Evolutionary conservation across 1,284 basidiomycete species (phyloP).

Genomic region (Malassezia psittaci): DNA sequence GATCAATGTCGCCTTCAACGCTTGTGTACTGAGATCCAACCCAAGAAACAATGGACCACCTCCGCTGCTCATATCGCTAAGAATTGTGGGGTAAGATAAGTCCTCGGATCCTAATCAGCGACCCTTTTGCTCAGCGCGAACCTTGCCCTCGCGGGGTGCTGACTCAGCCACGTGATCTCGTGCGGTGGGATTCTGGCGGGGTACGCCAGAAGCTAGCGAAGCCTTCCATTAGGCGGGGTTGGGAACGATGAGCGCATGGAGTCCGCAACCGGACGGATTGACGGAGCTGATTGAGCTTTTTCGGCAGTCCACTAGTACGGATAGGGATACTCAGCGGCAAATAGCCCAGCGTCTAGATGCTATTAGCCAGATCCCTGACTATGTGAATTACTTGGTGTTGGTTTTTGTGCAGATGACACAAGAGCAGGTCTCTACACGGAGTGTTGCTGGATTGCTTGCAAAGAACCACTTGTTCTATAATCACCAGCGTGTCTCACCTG

Average conservation of each 20-base stretch:
- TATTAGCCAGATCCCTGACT: slow-evolving; percentile 50
- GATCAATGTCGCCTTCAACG: slow-evolving; percentile 62
- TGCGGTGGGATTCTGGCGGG: not conserved
- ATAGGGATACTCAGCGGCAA: slow-evolving; percentile 32
- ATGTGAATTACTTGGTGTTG: slow-evolving; percentile 90
- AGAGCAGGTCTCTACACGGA: slow-evolving; percentile 81
- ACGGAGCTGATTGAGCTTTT: slow-evolving; percentile 39
- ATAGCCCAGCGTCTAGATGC: slow-evolving; percentile 40
- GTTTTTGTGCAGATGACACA: slow-evolving; percentile 68
- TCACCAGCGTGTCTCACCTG: slow-evolving; percentile 31
- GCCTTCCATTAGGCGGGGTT: not conserved
- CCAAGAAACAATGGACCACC: slow-evolving; percentile 62
- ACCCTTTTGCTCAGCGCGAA: not conserved
- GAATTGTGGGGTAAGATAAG: not conserved
- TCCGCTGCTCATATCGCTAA: not conserved
- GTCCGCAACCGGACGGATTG: slow-evolving; percentile 35
- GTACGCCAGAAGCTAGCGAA: too few relatives aligned
- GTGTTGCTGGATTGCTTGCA: slow-evolving; percentile 88
- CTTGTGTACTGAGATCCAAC: slow-evolving; percentile 76
- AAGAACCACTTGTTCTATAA: slow-evolving; percentile 67
- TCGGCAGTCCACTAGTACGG: slow-evolving; percentile 35
- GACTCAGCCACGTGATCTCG: slow-evolving; percentile 1
- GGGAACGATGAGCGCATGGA: slow-evolving; percentile 19
- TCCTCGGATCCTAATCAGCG: not conserved
- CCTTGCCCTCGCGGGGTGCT: not conserved